Evolutionary conservation across 306 rosid species (phyloP).

Genomic region (Lupinus albus): DNA sequence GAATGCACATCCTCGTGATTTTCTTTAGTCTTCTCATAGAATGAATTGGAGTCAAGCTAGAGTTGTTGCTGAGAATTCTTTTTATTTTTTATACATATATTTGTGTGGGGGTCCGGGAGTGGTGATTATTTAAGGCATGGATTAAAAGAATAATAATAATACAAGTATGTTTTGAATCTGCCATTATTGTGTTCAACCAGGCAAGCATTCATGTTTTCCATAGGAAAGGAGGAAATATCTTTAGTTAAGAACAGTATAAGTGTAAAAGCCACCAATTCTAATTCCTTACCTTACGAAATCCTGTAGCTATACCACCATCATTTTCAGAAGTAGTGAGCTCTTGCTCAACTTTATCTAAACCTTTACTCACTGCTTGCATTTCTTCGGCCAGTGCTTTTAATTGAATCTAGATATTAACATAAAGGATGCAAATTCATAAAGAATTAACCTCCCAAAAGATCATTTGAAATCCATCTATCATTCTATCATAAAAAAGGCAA

Average conservation of each 20-base stretch:
- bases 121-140: background rate
- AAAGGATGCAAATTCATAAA: too few species aligned
- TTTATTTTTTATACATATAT: background rate
- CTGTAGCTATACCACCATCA: constrained; percentile 81
- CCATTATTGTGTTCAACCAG: constrained; percentile 19
- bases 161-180: background rate
- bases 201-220: background rate
- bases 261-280: constrained; percentile 25
- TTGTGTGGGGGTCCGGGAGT: background rate
- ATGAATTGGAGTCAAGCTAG: constrained; percentile 18
- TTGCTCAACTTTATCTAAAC: constrained; percentile 96
- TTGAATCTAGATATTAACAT: constrained; percentile 68
- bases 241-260: background rate
- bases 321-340: constrained; percentile 85
- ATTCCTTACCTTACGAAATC: constrained; percentile 75
- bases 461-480: constrained; percentile 1
- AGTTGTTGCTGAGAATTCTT: background rate
- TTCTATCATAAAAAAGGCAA: constrained; percentile 33
- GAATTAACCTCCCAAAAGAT: background rate
- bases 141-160: background rate
- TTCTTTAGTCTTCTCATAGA: constrained; percentile 2
- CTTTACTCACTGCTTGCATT: constrained; percentile 99
- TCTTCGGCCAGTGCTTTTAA: constrained; percentile 97
- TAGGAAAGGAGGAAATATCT: background rate
- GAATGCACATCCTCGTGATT: background rate